Base-by-base conservation (phyloP, 139 green algal species). In the Auxenochlorella pyrenoidosa region DNA sequence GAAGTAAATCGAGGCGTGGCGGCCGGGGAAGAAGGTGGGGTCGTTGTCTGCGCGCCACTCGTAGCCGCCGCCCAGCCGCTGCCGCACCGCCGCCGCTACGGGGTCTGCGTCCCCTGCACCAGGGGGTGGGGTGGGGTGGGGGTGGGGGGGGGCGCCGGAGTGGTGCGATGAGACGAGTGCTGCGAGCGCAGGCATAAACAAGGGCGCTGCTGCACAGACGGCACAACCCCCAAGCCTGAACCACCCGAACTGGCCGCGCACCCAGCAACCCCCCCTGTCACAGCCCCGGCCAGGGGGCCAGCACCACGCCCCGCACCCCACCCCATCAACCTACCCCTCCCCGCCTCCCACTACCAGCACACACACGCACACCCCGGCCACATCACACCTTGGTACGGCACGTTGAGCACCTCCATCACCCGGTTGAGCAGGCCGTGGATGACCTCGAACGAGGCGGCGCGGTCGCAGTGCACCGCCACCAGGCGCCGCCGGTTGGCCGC, bases 401-500 rank as follows among this genome's bases (percentile, higher is more conserved):
- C 94, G 15, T 93, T 92, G 41, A 98, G 87, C 70, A 98, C 91
- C 84, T 99, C 94, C 98, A 99, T 99, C 34, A 98, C 88, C 3
- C 97, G 90, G 91, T 99, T 98, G 0, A 99, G 93, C 88, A 99
- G 88, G 5, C 98, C 98, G 85, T 99, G 98, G 65, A 98, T 93
- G 38, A 96, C 92, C 90, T 99, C 98, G 91, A 99, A 99, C 44
- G 94, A 95, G 41, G 90, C 93, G 51, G 92, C 91, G 77, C 93
- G 94, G 88, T 90, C 93, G 89, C 93, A 98, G 87, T 95, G 92
- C 66, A 99, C 92, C 13, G 97, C 98, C 30, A 97, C 92, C 51
- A 99, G 85, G 41, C 95, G 96, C 43, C 98, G 92, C 87, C 95
- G 87, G 84, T 99, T 99, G 80, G 87, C 83, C 5, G 98, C 96